Evolutionary conservation across 768 basidiomycete species (phyloP), one percentile per base, ranked within the genome.

Genomic region (Agaricus sinodeliciosus): DNA sequence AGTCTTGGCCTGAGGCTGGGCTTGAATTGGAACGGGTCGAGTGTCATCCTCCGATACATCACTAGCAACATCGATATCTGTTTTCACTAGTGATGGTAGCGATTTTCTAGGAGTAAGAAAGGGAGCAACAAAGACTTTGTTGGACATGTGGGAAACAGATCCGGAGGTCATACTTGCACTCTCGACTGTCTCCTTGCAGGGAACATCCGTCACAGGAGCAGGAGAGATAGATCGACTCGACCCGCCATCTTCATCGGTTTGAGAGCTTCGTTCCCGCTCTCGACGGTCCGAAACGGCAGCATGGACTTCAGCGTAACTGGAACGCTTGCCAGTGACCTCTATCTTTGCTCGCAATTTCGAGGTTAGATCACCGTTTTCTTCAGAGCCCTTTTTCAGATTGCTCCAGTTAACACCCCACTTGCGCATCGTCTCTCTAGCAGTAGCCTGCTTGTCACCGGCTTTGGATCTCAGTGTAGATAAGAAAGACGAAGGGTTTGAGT

Each of bases 391-490:
- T 69, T 77, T 82, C 65, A 82, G 61, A 11, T 74, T 75, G 43
- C 79, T 72, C 86, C 90, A 94, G 54, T 82, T 90, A 25, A 83
- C 84, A 19, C 92, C 85, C 92, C 92, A 95, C 64, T 95, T 95
- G 55, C 86, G 83, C 76, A 96, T 85, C 8, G 88, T 79, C 62
- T 96, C 94, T 64, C 86, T 88, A 11, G 93, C 90, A 0, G 87
- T 82, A 59, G 89, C 88, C 65, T 94, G 87, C 63, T 92, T 94
- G 66, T 94, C 94, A 2, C 72, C 72, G 0, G 84, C 81, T 40
- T 85, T 85, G 5, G 89, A 81, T 63, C 87, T 88, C 48, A 90
- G 75, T 19, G 86, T 84, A 15, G 87, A 81, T 43, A 95, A 78
- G 71, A 96, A 87, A 15, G 84, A 77, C 58, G 78, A 67, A 19